phyloP scores from a whole-genome alignment of 805 yeast genomes.

The Kregervanrija fluxuum region DNA sequence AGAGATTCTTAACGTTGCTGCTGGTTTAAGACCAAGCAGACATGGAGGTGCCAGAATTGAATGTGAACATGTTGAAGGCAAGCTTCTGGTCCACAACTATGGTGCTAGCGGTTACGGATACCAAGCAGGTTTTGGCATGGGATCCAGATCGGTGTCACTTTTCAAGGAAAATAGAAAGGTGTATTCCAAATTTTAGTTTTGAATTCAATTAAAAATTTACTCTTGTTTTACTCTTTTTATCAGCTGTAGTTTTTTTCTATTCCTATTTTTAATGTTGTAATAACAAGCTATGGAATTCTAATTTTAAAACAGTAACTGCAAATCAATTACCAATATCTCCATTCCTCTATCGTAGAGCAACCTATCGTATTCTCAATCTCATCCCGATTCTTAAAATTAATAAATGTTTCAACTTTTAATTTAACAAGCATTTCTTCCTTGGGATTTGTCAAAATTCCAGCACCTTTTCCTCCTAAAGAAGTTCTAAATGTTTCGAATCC shows the following conservation, averaged over 20 bases:
- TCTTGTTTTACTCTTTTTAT: neutral
- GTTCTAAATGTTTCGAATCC: constrained; percentile 77
- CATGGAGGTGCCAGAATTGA: constrained; percentile 71
- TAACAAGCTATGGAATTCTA: too few relatives aligned
- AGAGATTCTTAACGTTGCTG: constrained; percentile 54
- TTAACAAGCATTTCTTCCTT: constrained; percentile 4
- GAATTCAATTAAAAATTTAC: neutral
- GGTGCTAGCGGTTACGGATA: constrained; percentile 65
- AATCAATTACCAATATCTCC: constrained; percentile 54
- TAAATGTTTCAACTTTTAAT: constrained; percentile 31
- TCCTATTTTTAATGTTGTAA: too few relatives aligned
- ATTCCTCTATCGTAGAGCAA: constrained; percentile 32
- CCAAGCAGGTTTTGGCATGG: constrained; percentile 60
- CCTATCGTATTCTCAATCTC: constrained; percentile 45
- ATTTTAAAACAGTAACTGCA: too few relatives aligned
- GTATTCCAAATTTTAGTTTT: constrained; percentile 2
- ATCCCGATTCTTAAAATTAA: constrained; percentile 32
- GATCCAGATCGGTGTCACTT: constrained; percentile 35
- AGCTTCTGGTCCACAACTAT: constrained; percentile 55
- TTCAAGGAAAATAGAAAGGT: constrained; percentile 6
- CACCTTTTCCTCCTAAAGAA: constrained; percentile 85
- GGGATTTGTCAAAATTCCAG: constrained; percentile 39
- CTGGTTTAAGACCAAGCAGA: constrained; percentile 72
- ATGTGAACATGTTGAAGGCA: constrained; percentile 35
- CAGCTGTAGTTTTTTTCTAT: neutral